Base-by-base conservation (phyloP, 179 eudicot genomes). In the Carnegiea gigantea region DNA sequence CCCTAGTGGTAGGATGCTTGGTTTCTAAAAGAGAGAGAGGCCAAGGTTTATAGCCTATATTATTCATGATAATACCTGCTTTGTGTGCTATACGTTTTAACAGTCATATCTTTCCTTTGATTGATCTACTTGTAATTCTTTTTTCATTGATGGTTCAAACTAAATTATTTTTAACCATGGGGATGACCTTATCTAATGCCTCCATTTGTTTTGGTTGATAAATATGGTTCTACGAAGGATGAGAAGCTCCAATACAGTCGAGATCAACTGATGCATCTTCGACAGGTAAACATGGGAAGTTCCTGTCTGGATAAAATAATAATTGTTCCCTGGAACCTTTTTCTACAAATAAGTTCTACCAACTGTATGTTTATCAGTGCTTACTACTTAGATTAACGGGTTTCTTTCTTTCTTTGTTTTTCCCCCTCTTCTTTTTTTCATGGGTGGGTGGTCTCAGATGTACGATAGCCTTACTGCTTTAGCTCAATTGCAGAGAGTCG, bases 191-290 rank as follows among this genome's bases (percentile, higher is more conserved):
- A 4, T 72, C 36, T 48, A 49, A 53, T 46, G 46, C 57, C 48
- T 43, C 43, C 33, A n/a, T 49, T 30, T 82, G 40, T 88, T 36
- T 80, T 93, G 98, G 89, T 83, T 83, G 89, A 87, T 76, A 93
- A 89, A 60, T 82, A 85, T 30, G 79, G 92, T 46, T 88, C 90
- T 75, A 90, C 88, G 49, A 85, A 86, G 51, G 87, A 65, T 46
- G 92, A 91, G 79, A 89, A 88, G 54, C 81, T 95, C 82, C 90
- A 82, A 26, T 95, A 89, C 83, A 85, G 87, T 73, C 81, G 97
- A 82, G 96, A 93, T 74, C 91, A 90, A 85, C 84, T 95, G 73
- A 77, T 92, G 80, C 70, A 75, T 64, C 49, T 79, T 54, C 65
- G 78, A 44, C 59, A 83, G 79, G 85, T 83, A 79, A 74, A 17